Percentiles rank a stretch among this genome's conserved stretches.
These are phyloP conservation scores for Cryphonectria radicalis DNA, from an alignment of 2,329 filamentous ascomycete species.

Conservation along the genomic window DNA sequence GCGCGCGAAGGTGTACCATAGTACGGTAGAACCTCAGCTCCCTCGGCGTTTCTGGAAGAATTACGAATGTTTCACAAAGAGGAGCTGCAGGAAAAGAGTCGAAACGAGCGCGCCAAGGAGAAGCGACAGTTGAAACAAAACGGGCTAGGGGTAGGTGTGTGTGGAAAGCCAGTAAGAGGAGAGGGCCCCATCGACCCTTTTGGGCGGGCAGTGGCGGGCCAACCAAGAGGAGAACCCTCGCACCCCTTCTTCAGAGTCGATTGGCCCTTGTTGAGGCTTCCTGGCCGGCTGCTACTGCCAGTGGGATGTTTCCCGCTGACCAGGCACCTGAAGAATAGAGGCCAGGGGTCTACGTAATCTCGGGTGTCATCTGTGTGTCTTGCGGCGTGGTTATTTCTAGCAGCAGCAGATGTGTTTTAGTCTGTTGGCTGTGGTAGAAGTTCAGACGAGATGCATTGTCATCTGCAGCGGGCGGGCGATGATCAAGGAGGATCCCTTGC, in stretches of 20 bases:
- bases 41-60: not conserved
- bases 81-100: not conserved
- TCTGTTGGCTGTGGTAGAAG: not conserved
- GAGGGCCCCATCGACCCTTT: not conserved
- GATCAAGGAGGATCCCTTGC: not conserved
- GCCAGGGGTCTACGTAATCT: conserved; percentile 10
- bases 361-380: not conserved
- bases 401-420: not conserved
- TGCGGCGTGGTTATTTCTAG: not conserved
- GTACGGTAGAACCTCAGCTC: not conserved
- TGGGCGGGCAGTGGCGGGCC: not conserved
- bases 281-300: not conserved
- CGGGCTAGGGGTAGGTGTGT: not conserved
- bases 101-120: conserved; percentile 7
- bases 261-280: not conserved
- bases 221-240: not conserved
- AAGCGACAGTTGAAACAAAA: conserved; percentile 2
- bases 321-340: not conserved
- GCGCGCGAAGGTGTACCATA: not conserved
- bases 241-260: not conserved
- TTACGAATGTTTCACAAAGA: not conserved
- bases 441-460: conserved; percentile 10
- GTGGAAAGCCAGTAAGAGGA: not conserved
- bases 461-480: not conserved
- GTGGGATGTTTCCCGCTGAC: not conserved